These are phyloP conservation scores for Pachysandra terminalis DNA, from an alignment of 164 flowering plant species.

Conservation along the genomic window DNA sequence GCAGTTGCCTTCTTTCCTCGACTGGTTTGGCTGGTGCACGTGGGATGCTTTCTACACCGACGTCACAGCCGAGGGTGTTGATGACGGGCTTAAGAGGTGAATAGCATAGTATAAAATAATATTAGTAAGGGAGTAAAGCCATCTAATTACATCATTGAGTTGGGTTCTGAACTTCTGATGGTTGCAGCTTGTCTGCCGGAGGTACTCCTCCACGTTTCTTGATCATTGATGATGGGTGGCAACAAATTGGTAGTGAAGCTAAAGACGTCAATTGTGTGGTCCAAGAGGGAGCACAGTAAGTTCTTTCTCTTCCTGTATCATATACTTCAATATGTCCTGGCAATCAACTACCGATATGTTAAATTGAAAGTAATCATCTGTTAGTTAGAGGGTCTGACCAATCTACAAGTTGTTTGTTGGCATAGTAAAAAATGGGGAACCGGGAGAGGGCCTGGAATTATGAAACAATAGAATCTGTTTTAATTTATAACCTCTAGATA, in stretches of 20 bases:
- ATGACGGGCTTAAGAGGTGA: conserved; percentile 81
- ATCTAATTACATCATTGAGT: background rate
- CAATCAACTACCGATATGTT: too few species aligned
- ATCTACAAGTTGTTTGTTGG: too few species aligned
- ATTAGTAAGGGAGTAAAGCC: too few species aligned
- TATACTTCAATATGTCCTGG: too few species aligned
- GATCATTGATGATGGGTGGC: conserved; percentile 99
- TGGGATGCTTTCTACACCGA: conserved; percentile 99
- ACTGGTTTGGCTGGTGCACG: conserved; percentile 99
- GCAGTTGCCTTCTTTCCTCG: conserved; percentile 81
- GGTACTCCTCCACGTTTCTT: conserved; percentile 83
- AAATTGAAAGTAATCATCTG: too few species aligned
- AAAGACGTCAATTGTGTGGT: conserved; percentile 45
- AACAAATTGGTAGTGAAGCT: conserved; percentile 66
- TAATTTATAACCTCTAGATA: too few species aligned
- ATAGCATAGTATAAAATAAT: background rate
- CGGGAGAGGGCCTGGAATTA: too few species aligned
- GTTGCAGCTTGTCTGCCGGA: conserved; percentile 73
- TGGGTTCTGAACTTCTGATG: background rate
- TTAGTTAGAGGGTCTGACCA: too few species aligned
- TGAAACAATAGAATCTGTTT: too few species aligned
- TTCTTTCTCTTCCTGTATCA: conserved; percentile 9
- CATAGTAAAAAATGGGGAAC: too few species aligned
- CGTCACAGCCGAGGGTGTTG: conserved; percentile 95
- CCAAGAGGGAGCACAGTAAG: conserved; percentile 97